These are phyloP conservation scores for Volvox carteri DNA, from an alignment of 163 green algal species.

Conservation along the genomic window DNA sequence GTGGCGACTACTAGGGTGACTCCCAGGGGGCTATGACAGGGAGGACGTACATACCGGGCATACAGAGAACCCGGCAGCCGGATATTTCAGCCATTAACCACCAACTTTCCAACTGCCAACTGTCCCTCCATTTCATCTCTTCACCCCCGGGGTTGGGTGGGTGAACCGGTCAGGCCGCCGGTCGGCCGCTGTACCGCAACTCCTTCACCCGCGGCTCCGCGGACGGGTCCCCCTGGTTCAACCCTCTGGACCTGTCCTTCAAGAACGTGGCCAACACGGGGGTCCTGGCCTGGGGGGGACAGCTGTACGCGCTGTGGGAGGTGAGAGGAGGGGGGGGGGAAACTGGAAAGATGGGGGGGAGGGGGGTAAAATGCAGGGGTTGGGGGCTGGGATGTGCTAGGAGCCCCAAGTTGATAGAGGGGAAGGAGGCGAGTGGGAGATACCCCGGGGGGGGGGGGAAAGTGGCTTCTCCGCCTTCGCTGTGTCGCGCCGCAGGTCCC, in stretches of 20 bases:
- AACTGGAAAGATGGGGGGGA: background rate
- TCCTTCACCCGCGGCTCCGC: conserved; percentile 79
- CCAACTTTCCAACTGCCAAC: too few relatives aligned
- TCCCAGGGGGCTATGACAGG: too few relatives aligned
- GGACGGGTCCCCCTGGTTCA: conserved; percentile 79
- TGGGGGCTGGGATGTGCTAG: background rate
- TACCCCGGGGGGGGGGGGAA: background rate
- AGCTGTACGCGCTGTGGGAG: conserved; percentile 81
- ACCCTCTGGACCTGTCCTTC: conserved; percentile 84
- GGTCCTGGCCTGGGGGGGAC: conserved; percentile 75
- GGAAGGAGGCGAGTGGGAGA: background rate
- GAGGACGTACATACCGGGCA: too few relatives aligned
- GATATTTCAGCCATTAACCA: too few relatives aligned
- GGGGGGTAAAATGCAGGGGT: background rate
- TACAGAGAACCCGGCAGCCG: too few relatives aligned
- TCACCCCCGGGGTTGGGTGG: too few relatives aligned
- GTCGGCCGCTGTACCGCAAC: conserved; percentile 75
- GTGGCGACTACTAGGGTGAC: too few relatives aligned
- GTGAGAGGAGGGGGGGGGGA: conserved; percentile 40
- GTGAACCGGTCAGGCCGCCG: conserved; percentile 69
- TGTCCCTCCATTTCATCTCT: too few relatives aligned
- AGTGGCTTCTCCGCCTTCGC: background rate
- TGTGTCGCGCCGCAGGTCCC: background rate
- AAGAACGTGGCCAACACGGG: conserved; percentile 88
- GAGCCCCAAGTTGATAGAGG: too few relatives aligned